These are phyloP conservation scores for Penicillium arizonense DNA, from an alignment of 495 filamentous ascomycete genomes.

Conservation along the genomic window DNA sequence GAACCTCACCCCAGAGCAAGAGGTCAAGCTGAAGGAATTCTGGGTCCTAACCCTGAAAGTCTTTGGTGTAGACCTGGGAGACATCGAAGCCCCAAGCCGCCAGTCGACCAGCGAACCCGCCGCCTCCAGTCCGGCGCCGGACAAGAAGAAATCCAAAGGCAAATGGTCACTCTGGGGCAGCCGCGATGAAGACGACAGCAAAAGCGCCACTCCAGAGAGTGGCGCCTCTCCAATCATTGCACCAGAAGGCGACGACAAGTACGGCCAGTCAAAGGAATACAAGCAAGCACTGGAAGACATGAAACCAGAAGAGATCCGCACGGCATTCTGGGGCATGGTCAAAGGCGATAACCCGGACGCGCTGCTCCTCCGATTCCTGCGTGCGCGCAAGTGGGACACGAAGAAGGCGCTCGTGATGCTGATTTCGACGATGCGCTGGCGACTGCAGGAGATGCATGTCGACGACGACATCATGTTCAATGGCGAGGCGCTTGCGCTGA, in stretches of 20 bases:
- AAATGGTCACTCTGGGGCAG: slow-evolving; percentile 57
- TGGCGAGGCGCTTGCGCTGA: slow-evolving; percentile 68
- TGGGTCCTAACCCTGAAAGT: slow-evolving; percentile 78
- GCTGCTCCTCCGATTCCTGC: slow-evolving; percentile 82
- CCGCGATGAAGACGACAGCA: slow-evolving; percentile 52
- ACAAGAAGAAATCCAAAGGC: slow-evolving; percentile 67
- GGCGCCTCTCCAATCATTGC: slow-evolving; percentile 33
- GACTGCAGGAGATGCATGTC: slow-evolving; percentile 74
- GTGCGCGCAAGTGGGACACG: slow-evolving; percentile 95
- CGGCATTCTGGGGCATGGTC: slow-evolving; percentile 90
- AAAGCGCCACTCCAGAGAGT: slow-evolving; percentile 28
- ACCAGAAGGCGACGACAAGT: slow-evolving; percentile 80
- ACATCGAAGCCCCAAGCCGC: slow-evolving; percentile 20
- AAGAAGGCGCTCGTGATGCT: slow-evolving; percentile 93
- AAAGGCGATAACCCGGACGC: slow-evolving; percentile 94
- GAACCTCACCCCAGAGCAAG: slow-evolving; percentile 84
- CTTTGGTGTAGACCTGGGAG: slow-evolving; percentile 61
- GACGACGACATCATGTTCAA: slow-evolving; percentile 80
- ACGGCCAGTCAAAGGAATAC: slow-evolving; percentile 85
- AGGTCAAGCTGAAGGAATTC: slow-evolving; percentile 82
- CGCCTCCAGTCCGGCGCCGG: slow-evolving; percentile 20
- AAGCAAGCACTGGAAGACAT: slow-evolving; percentile 72
- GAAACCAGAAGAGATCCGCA: slow-evolving; percentile 73
- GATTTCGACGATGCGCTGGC: slow-evolving; percentile 92
- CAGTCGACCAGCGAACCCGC: slow-evolving; percentile 17